phyloP scores from a whole-genome alignment of 2,329 filamentous ascomycete species.

The Clarireedia paspali region DNA sequence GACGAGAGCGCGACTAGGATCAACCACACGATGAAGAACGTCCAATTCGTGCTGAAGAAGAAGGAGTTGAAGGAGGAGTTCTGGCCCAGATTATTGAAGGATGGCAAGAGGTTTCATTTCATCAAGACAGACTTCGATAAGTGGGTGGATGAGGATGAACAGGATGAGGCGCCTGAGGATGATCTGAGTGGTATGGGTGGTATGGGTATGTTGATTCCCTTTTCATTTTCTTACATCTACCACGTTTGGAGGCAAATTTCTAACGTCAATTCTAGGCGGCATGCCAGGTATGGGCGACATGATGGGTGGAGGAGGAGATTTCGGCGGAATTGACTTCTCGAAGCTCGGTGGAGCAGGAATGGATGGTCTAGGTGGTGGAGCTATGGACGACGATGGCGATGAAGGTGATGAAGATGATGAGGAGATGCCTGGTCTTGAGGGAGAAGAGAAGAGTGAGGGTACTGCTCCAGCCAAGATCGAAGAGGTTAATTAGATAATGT shows the following conservation, averaged over 20 bases:
- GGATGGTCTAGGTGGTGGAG: constrained; percentile 28
- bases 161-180: constrained; percentile 80
- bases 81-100: constrained; percentile 94
- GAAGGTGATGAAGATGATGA: constrained; percentile 48
- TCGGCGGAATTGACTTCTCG: constrained; percentile 87
- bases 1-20: constrained; percentile 77
- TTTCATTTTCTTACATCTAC: not conserved
- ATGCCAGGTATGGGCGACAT: constrained; percentile 28
- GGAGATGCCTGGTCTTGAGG: constrained; percentile 79
- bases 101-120: constrained; percentile 83
- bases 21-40: constrained; percentile 79
- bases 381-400: constrained; percentile 38
- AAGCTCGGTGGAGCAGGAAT: constrained; percentile 66
- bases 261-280: not conserved
- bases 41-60: constrained; percentile 91
- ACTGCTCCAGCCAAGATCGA: constrained; percentile 37
- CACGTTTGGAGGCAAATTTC: not conserved
- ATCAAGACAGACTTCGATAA: constrained; percentile 99
- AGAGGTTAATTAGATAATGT: constrained; percentile 25
- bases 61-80: constrained; percentile 91
- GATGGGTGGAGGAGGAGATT: constrained; percentile 53
- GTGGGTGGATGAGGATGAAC: constrained; percentile 57
- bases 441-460: constrained; percentile 43
- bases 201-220: constrained; percentile 38
- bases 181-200: constrained; percentile 59